Evolutionary conservation across 2,329 filamentous ascomycete genomes (phyloP), one percentile per base, ranked within the genome.

Genomic region (Daldinia eschscholtzii): DNA sequence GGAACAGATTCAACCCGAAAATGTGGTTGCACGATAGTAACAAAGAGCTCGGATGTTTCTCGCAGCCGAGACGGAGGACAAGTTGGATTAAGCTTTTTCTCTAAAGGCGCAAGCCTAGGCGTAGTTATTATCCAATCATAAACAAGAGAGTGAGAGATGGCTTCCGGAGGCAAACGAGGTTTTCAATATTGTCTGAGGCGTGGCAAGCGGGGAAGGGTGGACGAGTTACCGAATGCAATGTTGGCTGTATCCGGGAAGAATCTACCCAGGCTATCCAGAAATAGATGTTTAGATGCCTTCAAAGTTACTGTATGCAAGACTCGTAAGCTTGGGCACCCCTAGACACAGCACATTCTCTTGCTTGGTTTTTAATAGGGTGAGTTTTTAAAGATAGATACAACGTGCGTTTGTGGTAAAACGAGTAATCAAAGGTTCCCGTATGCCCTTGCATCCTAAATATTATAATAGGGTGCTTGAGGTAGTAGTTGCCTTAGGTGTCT

Each of bases 81-180:
- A 39, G 57, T 23, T 60, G 33, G 39, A 46, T 63, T 57, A 57
- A 62, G 52, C 52, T 50, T 57, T 63, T 57, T 37, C 12, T 10
- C 41, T 9, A 41, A 63, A 46, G 41, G 48, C 48, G 10, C 6
- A 53, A 35, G 28, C 26, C 6, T 33, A 30, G 48, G 9, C 15
- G 6, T 7, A 13, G 5, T 35, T 35, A 18, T 53, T 53, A 5
- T 20, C 44, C 44, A 48, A 48, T 26, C 23, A 48, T 48, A 20
- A 26, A 48, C 20, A 2, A 28, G 9, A 23, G 41, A 23, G 30
- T 6, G 30, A 39, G 6, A 39, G 37, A 39, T 13, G 37, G 10
- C 37, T n/a, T 10, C 23, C 23, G 12, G 44, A 48, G 44, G 26
- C 26, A 48, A 48, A 48, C 20, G 44, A 28, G 44, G 23, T 23